Evolutionary conservation across 2,329 filamentous ascomycete species (phyloP).

Genomic region (Fusarium dlaminii): DNA sequence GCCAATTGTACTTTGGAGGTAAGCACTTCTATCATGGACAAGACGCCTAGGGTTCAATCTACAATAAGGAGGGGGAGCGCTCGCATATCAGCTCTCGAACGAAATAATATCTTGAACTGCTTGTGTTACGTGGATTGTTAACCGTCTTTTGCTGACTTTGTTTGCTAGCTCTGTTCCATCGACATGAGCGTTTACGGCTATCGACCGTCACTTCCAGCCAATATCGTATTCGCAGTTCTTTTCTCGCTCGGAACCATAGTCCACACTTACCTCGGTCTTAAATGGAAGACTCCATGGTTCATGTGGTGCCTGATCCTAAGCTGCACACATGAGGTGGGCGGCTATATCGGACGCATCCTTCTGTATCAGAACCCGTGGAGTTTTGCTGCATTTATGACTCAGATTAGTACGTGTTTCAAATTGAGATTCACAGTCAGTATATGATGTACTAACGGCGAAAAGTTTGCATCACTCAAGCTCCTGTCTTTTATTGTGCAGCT

Average conservation of each 20-base stretch:
- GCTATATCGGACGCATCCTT: conserved; percentile 67
- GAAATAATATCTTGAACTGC: no score
- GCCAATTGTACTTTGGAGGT: conserved; percentile 26
- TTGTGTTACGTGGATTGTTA: no score
- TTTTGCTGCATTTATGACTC: conserved; percentile 66
- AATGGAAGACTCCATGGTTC: conserved; percentile 52
- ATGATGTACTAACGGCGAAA: background rate
- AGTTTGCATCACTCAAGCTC: conserved; percentile 55
- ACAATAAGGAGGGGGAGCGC: no score
- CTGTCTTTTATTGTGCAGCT: conserved; percentile 50
- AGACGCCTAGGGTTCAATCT: no score
- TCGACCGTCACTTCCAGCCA: conserved; percentile 52
- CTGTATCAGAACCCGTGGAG: conserved; percentile 63
- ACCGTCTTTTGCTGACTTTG: background rate
- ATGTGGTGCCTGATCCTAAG: conserved; percentile 59
- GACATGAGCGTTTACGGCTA: conserved; percentile 55
- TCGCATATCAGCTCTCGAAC: background rate
- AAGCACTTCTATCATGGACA: no score
- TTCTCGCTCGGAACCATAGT: conserved; percentile 55
- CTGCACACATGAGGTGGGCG: conserved; percentile 63
- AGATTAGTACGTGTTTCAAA: conserved; percentile 52
- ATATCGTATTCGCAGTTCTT: conserved; percentile 50
- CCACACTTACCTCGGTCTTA: conserved; percentile 51
- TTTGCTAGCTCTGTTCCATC: conserved; percentile 35
- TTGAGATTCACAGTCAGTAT: no score